Base-by-base conservation (phyloP, 2,329 filamentous ascomycete species). In the Hymenoscyphus fructigenus region DNA sequence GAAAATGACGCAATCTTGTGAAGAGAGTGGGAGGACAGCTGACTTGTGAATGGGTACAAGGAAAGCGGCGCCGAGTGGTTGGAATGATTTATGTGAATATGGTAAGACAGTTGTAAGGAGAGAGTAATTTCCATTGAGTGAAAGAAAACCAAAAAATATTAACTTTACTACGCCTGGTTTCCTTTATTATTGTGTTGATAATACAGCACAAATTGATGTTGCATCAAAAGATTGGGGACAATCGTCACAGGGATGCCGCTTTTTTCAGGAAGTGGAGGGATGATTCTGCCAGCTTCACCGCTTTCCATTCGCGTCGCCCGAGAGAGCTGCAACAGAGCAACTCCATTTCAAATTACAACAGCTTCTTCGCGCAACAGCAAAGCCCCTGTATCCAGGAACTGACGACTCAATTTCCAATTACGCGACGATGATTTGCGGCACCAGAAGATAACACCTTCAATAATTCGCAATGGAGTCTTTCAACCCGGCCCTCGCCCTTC, bases 401-500 rank as follows among this genome's bases (percentile, higher is more conserved):
- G 28, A 17, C 55, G 55, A 57, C 17, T 26, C 5, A 34, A 7
- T 20, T 32, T 29, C 55, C 12, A 50, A 23, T 57, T 36, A 23
- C 44, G 62, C 57, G 38, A 69, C 67, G 64, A 41, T 66, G 23
- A n/a, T 61, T 5, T 28, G 62, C n/a, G 32, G 34, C 47, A 36
- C 55, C 23, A 14, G 50, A 44, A 29, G 57, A 63, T 62, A 65
- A 28, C 14, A 34, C 56, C 47, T 58, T 58, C 29, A 5, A 32
- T n/a, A 28, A 17, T 32, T 58, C 55, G 65, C 55, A 57, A 74
- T 74, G 72, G 69, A 29, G 14, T 59, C 57, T n/a, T 17, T 34
- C 34, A 59, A 36, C 36, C 17, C 57, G 23, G 15, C 28, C 15
- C 32, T 59, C 20, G n/a, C 55, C 26, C 47, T 57, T 29, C 55